These are phyloP conservation scores for Gossypium mustelinum DNA, from an alignment of 345 rosid species.

Conservation along the genomic window DNA sequence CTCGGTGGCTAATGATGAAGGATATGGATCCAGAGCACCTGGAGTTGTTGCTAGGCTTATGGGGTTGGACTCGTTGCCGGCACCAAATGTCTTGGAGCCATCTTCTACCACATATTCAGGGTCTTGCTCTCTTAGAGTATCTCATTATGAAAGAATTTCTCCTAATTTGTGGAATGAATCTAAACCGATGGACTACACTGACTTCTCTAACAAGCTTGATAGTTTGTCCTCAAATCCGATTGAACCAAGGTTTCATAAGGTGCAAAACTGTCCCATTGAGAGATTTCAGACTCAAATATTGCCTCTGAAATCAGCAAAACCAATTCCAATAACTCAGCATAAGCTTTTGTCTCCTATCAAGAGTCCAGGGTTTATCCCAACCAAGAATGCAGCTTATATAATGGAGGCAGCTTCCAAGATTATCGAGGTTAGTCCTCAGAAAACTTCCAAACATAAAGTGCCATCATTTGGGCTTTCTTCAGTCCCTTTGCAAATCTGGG, in stretches of 20 bases:
- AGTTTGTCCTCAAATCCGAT: constrained; percentile 29
- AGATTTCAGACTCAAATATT: constrained; percentile 76
- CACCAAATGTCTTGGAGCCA: constrained; percentile 37
- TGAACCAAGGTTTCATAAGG: constrained; percentile 38
- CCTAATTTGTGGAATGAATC: constrained; percentile 37
- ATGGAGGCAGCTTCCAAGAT: constrained; percentile 84
- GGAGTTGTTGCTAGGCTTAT: constrained; percentile 93
- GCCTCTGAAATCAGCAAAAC: constrained; percentile 74
- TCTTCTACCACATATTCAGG: constrained; percentile 34
- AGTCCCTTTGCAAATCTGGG: constrained; percentile 65
- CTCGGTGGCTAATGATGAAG: constrained; percentile 68
- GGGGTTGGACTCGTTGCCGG: constrained; percentile 91
- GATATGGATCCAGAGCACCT: constrained; percentile 56
- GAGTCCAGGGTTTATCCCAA: constrained; percentile 52
- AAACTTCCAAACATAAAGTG: constrained; percentile 32
- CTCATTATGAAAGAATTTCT: constrained; percentile 27
- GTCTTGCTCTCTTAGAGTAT: constrained; percentile 27
- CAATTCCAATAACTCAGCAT: constrained; percentile 50
- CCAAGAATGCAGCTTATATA: constrained; percentile 51
- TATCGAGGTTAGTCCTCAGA: constrained; percentile 61
- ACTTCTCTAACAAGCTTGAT: constrained; percentile 33
- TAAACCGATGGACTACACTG: constrained; percentile 37
- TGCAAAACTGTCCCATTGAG: constrained; percentile 48
- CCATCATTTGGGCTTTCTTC: constrained; percentile 44
- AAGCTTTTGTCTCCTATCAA: constrained; percentile 76